These are phyloP conservation scores for Suillus spraguei DNA, from an alignment of 768 basidiomycete species.

Conservation along the genomic window DNA sequence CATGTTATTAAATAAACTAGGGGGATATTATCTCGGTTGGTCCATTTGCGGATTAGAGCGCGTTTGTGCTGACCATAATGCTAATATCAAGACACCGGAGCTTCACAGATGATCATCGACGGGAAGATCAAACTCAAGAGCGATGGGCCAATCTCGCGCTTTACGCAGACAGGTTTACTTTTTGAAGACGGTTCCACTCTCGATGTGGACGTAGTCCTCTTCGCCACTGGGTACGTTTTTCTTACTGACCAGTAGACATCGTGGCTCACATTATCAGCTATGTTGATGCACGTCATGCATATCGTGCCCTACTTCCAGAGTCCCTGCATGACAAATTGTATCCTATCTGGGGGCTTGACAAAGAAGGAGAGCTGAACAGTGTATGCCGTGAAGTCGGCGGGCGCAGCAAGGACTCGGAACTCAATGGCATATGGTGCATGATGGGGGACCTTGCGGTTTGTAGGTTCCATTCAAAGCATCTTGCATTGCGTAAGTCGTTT, in stretches of 20 bases:
- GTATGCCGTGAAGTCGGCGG: conserved; percentile 52
- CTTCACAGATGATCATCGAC: conserved; percentile 44
- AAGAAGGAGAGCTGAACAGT: conserved; percentile 32
- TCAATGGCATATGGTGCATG: conserved; percentile 52
- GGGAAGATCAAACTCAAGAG: conserved; percentile 52
- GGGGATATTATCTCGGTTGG: conserved; percentile 71
- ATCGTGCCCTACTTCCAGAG: conserved; percentile 23
- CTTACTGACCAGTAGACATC: background rate
- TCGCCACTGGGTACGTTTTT: conserved; percentile 50
- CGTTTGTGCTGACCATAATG: background rate
- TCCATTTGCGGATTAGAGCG: background rate
- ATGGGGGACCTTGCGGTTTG: conserved; percentile 64
- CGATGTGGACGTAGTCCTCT: conserved; percentile 50
- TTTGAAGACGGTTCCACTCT: conserved; percentile 46
- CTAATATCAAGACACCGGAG: conserved; percentile 37
- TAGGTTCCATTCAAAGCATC: conserved; percentile 67
- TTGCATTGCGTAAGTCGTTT: conserved; percentile 59
- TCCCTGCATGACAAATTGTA: conserved; percentile 18
- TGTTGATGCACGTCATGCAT: conserved; percentile 21
- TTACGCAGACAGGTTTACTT: conserved; percentile 40
- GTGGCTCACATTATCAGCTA: conserved; percentile 19
- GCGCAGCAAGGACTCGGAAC: conserved; percentile 18
- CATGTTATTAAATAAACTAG: conserved; percentile 49
- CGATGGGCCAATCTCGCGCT: conserved; percentile 42
- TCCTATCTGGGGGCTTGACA: conserved; percentile 32